Evolutionary conservation across 2,329 filamentous ascomycete species (phyloP).

Genomic region (Bipolaris gigantea): DNA sequence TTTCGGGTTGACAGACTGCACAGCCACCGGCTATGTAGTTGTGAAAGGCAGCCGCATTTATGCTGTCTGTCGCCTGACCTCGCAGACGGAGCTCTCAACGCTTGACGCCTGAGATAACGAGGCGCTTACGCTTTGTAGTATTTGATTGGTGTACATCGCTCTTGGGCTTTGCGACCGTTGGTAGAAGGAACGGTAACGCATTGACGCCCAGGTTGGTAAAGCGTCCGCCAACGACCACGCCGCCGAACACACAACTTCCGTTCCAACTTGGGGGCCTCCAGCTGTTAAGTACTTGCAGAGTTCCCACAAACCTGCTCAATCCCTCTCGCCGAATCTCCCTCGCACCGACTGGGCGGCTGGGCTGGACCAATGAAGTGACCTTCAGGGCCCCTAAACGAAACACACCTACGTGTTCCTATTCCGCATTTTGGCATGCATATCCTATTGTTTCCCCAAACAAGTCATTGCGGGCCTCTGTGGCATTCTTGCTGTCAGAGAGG

Average conservation of each 20-base stretch:
- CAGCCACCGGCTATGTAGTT: constrained; percentile 1
- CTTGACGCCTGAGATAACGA: neutral
- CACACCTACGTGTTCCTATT: neutral
- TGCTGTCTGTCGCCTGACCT: neutral
- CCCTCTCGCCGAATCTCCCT: neutral
- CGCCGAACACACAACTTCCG: neutral
- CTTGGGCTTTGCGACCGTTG: neutral
- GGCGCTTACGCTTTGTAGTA: neutral
- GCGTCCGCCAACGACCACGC: neutral
- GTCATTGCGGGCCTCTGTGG: neutral
- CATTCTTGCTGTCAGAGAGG: neutral
- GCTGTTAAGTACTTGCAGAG: neutral
- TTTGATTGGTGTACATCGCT: neutral
- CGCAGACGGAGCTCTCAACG: neutral
- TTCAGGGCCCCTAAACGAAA: neutral
- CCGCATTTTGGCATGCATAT: neutral
- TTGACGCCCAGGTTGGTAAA: neutral
- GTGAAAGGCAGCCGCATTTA: neutral
- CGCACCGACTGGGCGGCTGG: neutral
- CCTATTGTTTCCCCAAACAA: neutral
- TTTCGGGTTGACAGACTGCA: constrained; percentile 1
- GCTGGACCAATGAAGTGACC: neutral
- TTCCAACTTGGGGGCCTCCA: neutral
- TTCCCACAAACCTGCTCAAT: constrained; percentile 1
- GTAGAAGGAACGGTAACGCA: neutral